These are phyloP conservation scores for Anacardium occidentale DNA, from an alignment of 345 rosid species.

Conservation along the genomic window DNA sequence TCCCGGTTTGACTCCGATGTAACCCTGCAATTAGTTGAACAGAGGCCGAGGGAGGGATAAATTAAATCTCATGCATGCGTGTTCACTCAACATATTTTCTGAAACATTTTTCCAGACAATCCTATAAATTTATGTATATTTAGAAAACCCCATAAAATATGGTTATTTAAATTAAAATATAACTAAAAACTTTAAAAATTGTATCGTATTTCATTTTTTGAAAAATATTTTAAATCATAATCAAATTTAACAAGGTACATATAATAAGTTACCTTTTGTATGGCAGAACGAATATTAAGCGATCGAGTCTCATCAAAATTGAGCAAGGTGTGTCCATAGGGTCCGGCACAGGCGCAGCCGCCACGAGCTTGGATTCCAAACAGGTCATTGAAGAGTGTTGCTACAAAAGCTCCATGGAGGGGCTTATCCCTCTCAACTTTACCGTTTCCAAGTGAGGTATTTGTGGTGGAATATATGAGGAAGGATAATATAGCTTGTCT, in stretches of 20 bases:
- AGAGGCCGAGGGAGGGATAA: no score
- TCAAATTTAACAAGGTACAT: no score
- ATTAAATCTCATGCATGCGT: no score
- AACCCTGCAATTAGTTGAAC: conserved; percentile 38
- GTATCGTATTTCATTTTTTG: no score
- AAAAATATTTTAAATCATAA: no score
- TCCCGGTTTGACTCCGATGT: conserved; percentile 49
- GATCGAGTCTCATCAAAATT: conserved; percentile 26
- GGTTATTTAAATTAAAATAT: no score
- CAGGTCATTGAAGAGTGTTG: conserved; percentile 38
- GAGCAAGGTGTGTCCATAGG: conserved; percentile 61
- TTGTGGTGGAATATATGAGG: conserved; percentile 43
- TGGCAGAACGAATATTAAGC: conserved; percentile 37
- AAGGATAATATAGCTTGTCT: conserved; percentile 53
- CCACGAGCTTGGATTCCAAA: conserved; percentile 69
- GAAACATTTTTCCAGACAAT: no score
- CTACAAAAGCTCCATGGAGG: conserved; percentile 53
- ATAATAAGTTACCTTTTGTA: conserved; percentile 35
- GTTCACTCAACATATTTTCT: no score
- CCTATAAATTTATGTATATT: no score
- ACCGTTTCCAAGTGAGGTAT: conserved; percentile 25
- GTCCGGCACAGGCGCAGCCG: conserved; percentile 67
- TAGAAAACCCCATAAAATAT: no score
- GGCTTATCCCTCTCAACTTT: conserved; percentile 38
- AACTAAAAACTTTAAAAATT: no score